Evolutionary conservation across 495 filamentous ascomycete species (phyloP).

Genomic region (Penicillium fimorum): DNA sequence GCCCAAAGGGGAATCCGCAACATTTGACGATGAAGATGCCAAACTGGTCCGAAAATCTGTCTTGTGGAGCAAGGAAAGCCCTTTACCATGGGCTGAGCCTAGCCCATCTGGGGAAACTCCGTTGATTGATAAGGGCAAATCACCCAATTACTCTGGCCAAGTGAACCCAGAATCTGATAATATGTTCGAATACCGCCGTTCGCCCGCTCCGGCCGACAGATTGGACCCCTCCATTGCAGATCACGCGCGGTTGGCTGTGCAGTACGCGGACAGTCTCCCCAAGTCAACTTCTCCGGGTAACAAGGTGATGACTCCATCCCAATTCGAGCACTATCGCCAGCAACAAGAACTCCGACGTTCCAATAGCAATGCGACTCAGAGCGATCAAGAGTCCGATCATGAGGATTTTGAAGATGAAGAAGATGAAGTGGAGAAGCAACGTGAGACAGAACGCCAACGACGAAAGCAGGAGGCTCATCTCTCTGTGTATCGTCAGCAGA

Average conservation of each 20-base stretch:
- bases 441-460: conserved; percentile 69
- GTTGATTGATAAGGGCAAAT: conserved; percentile 44
- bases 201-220: conserved; percentile 38
- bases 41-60: conserved; percentile 63
- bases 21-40: conserved; percentile 67
- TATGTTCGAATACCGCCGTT: conserved; percentile 23
- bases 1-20: conserved; percentile 42
- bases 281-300: conserved; percentile 46
- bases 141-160: conserved; percentile 10
- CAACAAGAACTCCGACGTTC: conserved; percentile 69
- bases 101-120: conserved; percentile 43
- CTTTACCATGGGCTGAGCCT: conserved; percentile 30
- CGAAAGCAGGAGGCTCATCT: conserved; percentile 90
- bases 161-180: conserved; percentile 19
- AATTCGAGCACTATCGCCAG: conserved; percentile 80
- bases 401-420: conserved; percentile 80
- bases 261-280: conserved; percentile 44
- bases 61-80: conserved; percentile 36
- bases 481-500: conserved; percentile 86
- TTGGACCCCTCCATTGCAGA: conserved; percentile 53
- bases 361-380: conserved; percentile 47
- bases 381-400: conserved; percentile 46
- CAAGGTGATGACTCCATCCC: conserved; percentile 85
- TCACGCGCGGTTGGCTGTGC: conserved; percentile 53
- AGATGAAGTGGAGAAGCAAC: conserved; percentile 75